Percentiles rank a stretch among this genome's conserved stretches.
These are phyloP conservation scores for Saccharomycopsis malanga DNA, from an alignment of 805 yeast genomes.

Conservation along the genomic window DNA sequence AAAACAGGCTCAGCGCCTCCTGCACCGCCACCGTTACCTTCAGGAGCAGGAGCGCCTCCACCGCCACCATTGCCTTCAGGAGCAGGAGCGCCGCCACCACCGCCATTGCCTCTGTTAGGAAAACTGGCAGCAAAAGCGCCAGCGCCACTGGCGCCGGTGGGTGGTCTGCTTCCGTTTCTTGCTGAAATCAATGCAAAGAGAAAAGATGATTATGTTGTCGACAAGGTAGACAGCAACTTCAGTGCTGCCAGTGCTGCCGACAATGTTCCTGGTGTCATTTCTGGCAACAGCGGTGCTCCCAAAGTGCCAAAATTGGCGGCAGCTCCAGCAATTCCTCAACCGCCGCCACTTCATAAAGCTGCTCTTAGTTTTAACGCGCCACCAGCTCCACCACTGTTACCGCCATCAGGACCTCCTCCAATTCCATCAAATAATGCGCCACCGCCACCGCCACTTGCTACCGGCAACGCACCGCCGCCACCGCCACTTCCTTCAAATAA, in stretches of 20 bases:
- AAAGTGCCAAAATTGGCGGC: slow-evolving; percentile 26
- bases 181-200: slow-evolving; percentile 52
- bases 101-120: slow-evolving; percentile 13
- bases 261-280: slow-evolving; percentile 24
- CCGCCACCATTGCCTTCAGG: slow-evolving; percentile 25
- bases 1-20: slow-evolving; percentile 12
- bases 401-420: slow-evolving; percentile 23
- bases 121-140: slow-evolving; percentile 3
- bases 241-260: slow-evolving; percentile 24
- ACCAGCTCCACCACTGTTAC: slow-evolving; percentile 18
- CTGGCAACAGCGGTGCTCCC: slow-evolving; percentile 24
- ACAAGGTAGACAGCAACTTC: slow-evolving; percentile 28
- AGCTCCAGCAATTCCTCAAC: slow-evolving; percentile 22
- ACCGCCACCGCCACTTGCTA: slow-evolving; percentile 21
- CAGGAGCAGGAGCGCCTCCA: slow-evolving; percentile 11
- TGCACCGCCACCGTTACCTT: slow-evolving; percentile 24
- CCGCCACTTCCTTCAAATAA: slow-evolving; percentile 28
- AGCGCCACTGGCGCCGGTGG: slow-evolving; percentile 24
- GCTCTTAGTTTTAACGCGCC: slow-evolving; percentile 17
- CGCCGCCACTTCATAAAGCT: slow-evolving; percentile 25
- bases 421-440: slow-evolving; percentile 20
- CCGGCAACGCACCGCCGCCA: slow-evolving; percentile 18
- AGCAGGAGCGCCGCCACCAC: slow-evolving; percentile 24
- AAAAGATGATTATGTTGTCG: slow-evolving; percentile 45
- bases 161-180: slow-evolving; percentile 48